phyloP scores from a whole-genome alignment of 176 grass and related monocot species.

The Lolium multiflorum region DNA sequence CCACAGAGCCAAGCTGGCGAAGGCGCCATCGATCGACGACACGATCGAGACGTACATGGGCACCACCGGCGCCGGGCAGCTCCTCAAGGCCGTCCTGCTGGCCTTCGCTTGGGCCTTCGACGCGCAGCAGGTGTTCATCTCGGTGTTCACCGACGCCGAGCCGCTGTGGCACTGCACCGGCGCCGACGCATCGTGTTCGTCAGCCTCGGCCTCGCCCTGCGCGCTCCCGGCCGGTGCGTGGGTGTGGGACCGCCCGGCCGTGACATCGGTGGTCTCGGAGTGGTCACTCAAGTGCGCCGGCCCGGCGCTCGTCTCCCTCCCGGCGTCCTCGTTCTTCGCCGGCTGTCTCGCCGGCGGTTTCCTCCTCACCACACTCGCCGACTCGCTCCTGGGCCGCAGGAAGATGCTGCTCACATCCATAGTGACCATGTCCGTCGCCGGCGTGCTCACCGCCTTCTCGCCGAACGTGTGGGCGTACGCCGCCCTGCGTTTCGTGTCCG shows the following conservation, averaged over 20 bases:
- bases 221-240: constrained; percentile 54
- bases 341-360: constrained; percentile 83
- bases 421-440: constrained; percentile 65
- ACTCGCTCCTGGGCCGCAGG: constrained; percentile 76
- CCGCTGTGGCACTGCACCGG: constrained; percentile 74
- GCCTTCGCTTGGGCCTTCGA: constrained; percentile 89
- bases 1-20: constrained; percentile 18
- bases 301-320: constrained; percentile 69
- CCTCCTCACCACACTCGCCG: constrained; percentile 77
- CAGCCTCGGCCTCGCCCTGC: constrained; percentile 49
- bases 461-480: constrained; percentile 90
- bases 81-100: constrained; percentile 65
- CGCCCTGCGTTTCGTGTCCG: constrained; percentile 66
- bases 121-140: constrained; percentile 95
- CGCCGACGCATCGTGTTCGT: constrained; percentile 46
- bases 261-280: constrained; percentile 68
- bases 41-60: constrained; percentile 78
- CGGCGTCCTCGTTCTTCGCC: constrained; percentile 80
- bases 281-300: constrained; percentile 80
- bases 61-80: constrained; percentile 45
- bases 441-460: constrained; percentile 58
- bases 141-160: constrained; percentile 86
- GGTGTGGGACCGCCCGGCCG: constrained; percentile 64
- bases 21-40: constrained; percentile 61
- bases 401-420: constrained; percentile 70